Evolutionary conservation across 805 yeast genomes (phyloP), one percentile per base, ranked within the genome.

Genomic region (Suhomyces vadensis): DNA sequence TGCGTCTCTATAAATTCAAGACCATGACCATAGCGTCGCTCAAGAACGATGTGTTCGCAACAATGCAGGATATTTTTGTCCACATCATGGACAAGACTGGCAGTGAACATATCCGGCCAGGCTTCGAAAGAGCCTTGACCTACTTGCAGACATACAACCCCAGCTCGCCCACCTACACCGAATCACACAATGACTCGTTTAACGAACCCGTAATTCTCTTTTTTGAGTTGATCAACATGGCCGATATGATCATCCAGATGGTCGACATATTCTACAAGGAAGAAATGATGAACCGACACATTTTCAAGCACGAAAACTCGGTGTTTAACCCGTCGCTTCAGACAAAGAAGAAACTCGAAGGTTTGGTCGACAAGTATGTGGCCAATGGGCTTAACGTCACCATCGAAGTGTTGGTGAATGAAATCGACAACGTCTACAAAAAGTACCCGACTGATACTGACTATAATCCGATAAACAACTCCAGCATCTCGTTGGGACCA

Each of bases 351-450:
- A 78, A 77, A 46, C 79, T 94, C 48, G 99, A 94, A 57, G 80
- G 80, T 6, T 70, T 81, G 65, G 77, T 94, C 8, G 99, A 94
- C 63, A 87, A 82, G 42, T 85, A 77, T 58, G 97, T 94, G 14
- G 99, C 98, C 0, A 87, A 86, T 56, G 99, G 99, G 0, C 73
- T 94, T 23, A 91, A 89, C 55, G 78, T 86, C n/a, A 96, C 97
- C 33, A 89, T 94, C 25, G 95, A 87, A 48, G 91, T 90, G 7
- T 73, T 94, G 29, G 82, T 90, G 64, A 85, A 80, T 53, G 96
- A 92, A 58, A 80, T 91, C 14, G 87, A 85, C 42, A 76, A 75
- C 49, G 71, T 80, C 3, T 80, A 76, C 49, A 69, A 74, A 31
- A 75, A 82, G 0, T 66, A 71, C 24, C 85, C 83, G 52, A 63